These are phyloP conservation scores for Stropharia rugosoannulata DNA, from an alignment of 768 basidiomycete species.

Conservation along the genomic window DNA sequence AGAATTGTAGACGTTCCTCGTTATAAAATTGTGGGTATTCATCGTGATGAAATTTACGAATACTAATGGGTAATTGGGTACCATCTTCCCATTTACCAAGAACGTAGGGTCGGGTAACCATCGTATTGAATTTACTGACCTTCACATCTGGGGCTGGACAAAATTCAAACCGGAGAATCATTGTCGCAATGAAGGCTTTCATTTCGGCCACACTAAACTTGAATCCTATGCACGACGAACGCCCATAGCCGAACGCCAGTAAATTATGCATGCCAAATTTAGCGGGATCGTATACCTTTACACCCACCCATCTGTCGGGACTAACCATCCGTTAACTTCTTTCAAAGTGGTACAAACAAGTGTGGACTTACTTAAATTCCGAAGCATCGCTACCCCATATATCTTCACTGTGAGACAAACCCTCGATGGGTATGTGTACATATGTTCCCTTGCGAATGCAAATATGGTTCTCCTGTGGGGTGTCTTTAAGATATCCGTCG, in stretches of 20 bases:
- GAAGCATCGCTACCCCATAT: slow-evolving; percentile 56
- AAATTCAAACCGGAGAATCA: slow-evolving; percentile 47
- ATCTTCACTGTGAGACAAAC: slow-evolving; percentile 47
- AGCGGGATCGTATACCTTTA: slow-evolving; percentile 33
- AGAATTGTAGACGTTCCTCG: background rate
- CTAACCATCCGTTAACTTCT: slow-evolving; percentile 24
- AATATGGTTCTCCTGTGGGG: slow-evolving; percentile 29
- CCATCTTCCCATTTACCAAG: slow-evolving; percentile 37
- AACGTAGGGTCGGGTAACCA: slow-evolving; percentile 50
- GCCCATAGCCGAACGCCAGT: slow-evolving; percentile 55
- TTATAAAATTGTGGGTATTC: no score
- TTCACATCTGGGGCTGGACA: slow-evolving; percentile 34
- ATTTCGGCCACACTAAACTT: slow-evolving; percentile 48
- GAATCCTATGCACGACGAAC: slow-evolving; percentile 48
- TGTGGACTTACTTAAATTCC: slow-evolving; percentile 48
- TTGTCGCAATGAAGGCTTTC: slow-evolving; percentile 47
- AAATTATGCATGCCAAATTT: slow-evolving; percentile 49
- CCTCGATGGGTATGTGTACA: slow-evolving; percentile 59
- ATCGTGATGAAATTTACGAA: slow-evolving; percentile 16
- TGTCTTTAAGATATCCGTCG: slow-evolving; percentile 34
- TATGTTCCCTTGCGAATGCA: slow-evolving; percentile 53
- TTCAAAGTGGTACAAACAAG: background rate
- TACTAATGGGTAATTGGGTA: slow-evolving; percentile 38
- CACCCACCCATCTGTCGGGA: slow-evolving; percentile 52
- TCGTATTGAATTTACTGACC: slow-evolving; percentile 47